Evolutionary conservation across 75 land plant species (phyloP), one percentile per base, ranked within the genome.

Genomic region (Azolla pinnata): DNA sequence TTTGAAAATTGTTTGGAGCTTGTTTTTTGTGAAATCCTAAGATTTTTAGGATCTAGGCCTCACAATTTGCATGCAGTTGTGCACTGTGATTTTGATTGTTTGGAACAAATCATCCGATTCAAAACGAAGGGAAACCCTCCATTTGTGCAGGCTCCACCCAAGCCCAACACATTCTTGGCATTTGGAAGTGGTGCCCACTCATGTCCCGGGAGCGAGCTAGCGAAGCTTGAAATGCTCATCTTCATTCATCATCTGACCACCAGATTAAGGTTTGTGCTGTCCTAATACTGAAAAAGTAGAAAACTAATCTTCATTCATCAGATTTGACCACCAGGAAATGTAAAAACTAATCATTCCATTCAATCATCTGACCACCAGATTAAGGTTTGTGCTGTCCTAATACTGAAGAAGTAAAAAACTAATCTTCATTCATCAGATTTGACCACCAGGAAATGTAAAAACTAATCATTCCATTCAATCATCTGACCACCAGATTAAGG

Each of bases 201-300:
- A 4, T 93, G 96, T 49, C 96, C 96, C 9, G 98, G 98, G 18
- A 85, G 80, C 33, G 90, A 88, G 50, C 85, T 93, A 16, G 98
- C 98, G 28, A 83, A 93, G 71, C 70, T 89, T 25, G 96, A 88
- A 61, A 88, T 85, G 49, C 71, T 93, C 28, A 57, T 85, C 10
- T 47, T 88, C 53, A 62, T 79, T 27, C 90, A 93, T 60, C 96
- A 83, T 62, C 71, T 93, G 0, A 85, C 81, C 20, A 85, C 96
- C 33, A 81, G 81, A 52, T 88, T 70, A 65, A 88, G 86, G 96
- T 85, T n/a, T n/a, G n/a, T 56, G 9, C 31, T 4, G 14, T 12
- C 8, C 9, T 44, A 4, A 5, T 35, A 5, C 5, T 35, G 40
- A 35, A 5, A 5, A 5, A 5, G 12, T 35, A 5, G 12, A 5